phyloP scores from a whole-genome alignment of 2,329 filamentous ascomycete species.

The Aspergillus novoparasiticus region DNA sequence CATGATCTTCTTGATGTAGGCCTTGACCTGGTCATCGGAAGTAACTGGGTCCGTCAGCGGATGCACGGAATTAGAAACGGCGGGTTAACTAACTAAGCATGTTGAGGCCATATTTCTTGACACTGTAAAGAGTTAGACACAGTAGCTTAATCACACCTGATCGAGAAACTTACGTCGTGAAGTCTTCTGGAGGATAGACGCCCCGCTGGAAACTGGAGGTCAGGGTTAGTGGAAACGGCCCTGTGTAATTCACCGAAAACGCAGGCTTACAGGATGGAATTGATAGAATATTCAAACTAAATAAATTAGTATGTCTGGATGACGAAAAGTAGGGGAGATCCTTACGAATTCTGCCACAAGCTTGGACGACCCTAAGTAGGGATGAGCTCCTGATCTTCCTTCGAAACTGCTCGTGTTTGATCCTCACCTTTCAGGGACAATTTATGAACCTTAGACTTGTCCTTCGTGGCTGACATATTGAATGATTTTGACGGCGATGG shows the following conservation, averaged over 20 bases:
- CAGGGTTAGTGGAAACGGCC: constrained; percentile 23
- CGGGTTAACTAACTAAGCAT: constrained; percentile 69
- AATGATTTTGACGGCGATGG: neutral
- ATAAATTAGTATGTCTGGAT: constrained; percentile 30
- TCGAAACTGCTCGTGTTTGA: neutral
- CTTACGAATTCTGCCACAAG: constrained; percentile 93
- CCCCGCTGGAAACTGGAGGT: constrained; percentile 74
- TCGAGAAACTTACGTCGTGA: constrained; percentile 69
- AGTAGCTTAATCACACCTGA: too few species aligned
- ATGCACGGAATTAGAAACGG: constrained; percentile 1
- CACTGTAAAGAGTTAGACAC: constrained; percentile 45
- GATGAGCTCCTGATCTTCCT: constrained; percentile 30
- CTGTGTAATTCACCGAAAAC: neutral
- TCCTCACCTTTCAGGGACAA: constrained; percentile 62
- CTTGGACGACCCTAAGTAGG: constrained; percentile 67
- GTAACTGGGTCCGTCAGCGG: constrained; percentile 62
- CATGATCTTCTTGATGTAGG: constrained; percentile 99
- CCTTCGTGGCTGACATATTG: constrained; percentile 53
- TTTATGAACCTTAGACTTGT: constrained; percentile 91
- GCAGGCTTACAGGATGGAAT: constrained; percentile 78
- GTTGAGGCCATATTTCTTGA: constrained; percentile 99
- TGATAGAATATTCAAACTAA: constrained; percentile 93
- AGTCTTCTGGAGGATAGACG: constrained; percentile 91
- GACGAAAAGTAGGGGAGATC: constrained; percentile 23
- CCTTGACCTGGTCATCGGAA: constrained; percentile 95